These are phyloP conservation scores for Friedmanniomyces simplex DNA, from an alignment of 495 filamentous ascomycete species.

Conservation along the genomic window DNA sequence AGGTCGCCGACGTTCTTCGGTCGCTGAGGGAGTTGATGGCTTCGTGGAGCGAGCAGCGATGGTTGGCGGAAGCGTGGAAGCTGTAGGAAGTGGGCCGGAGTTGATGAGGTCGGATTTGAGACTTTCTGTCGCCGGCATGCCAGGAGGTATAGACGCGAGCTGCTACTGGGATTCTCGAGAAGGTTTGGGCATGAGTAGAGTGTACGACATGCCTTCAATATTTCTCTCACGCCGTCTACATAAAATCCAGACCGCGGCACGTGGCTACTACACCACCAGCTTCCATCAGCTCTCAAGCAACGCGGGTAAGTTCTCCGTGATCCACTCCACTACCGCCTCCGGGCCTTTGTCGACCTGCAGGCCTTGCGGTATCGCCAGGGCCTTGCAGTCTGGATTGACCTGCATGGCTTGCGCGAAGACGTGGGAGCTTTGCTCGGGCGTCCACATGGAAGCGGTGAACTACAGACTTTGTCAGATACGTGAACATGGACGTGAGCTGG, in stretches of 20 bases:
- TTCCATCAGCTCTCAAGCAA: constrained; percentile 33
- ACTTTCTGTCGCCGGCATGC: constrained; percentile 43
- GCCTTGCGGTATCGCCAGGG: constrained; percentile 52
- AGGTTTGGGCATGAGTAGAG: background rate
- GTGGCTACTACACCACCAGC: background rate
- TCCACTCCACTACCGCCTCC: constrained; percentile 55
- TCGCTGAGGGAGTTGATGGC: constrained; percentile 21
- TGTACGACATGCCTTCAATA: too few species aligned
- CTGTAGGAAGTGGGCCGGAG: constrained; percentile 54
- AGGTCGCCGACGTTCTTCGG: constrained; percentile 26
- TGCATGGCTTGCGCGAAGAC: constrained; percentile 46
- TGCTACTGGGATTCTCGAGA: constrained; percentile 41
- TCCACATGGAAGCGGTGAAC: constrained; percentile 65
- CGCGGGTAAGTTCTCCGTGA: constrained; percentile 47
- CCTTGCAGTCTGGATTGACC: constrained; percentile 43
- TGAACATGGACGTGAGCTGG: background rate
- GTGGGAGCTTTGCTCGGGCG: constrained; percentile 43
- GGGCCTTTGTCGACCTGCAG: constrained; percentile 55
- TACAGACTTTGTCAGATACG: constrained; percentile 20
- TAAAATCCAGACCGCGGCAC: too few species aligned
- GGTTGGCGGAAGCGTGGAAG: constrained; percentile 38
- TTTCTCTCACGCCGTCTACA: too few species aligned
- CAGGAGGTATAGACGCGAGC: constrained; percentile 42
- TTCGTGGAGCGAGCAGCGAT: constrained; percentile 25
- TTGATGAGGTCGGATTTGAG: constrained; percentile 48